phyloP scores from a whole-genome alignment of 2,329 filamentous ascomycete genomes.

The Curvularia sp. region DNA sequence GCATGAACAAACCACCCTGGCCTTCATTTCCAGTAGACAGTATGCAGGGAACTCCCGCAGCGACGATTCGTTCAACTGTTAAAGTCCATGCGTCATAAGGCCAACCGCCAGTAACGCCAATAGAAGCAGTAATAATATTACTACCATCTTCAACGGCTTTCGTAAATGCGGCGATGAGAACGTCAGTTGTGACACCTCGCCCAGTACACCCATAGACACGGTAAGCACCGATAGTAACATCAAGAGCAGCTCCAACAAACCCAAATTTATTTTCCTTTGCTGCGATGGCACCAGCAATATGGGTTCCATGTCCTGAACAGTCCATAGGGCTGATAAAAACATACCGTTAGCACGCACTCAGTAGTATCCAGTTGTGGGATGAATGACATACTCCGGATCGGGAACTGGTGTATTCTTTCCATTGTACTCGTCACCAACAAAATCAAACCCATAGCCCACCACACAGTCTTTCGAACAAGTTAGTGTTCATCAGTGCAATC shows the following conservation, averaged over 20 bases:
- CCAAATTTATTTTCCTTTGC: neutral
- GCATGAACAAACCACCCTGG: neutral
- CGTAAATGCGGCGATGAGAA: neutral
- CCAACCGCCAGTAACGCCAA: neutral
- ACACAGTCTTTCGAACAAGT: too few relatives aligned
- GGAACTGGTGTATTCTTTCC: neutral
- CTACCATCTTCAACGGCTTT: neutral
- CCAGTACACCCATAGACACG: neutral
- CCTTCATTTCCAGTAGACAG: neutral
- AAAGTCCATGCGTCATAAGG: neutral
- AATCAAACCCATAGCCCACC: neutral
- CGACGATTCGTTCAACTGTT: neutral
- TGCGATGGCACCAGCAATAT: constrained; percentile 1
- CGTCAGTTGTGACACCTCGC: neutral
- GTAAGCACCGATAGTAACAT: too few relatives aligned
- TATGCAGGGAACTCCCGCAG: neutral
- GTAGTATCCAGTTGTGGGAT: too few relatives aligned
- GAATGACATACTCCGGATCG: too few relatives aligned
- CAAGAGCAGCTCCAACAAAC: neutral
- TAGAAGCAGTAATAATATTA: constrained; percentile 3
- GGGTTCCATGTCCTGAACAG: constrained; percentile 2
- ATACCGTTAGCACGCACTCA: too few relatives aligned
- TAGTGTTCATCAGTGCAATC: too few relatives aligned
- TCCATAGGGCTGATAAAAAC: too few relatives aligned
- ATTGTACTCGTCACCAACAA: neutral